phyloP scores from a whole-genome alignment of 2,329 filamentous ascomycete genomes.

The Westerdykella aurantiaca region DNA sequence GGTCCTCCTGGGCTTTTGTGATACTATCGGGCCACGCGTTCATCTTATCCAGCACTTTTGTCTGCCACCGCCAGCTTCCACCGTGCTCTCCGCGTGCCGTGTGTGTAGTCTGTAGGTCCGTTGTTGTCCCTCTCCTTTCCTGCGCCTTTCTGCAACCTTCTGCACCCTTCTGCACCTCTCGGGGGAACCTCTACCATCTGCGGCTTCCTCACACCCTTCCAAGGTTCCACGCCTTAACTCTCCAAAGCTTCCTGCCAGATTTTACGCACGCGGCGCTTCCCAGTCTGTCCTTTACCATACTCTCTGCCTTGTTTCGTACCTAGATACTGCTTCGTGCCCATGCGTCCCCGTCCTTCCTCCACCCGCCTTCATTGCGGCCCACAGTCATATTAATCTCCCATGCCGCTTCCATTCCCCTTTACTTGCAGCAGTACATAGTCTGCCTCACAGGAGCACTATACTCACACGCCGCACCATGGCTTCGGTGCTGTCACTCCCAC shows the following conservation, averaged over 20 bases:
- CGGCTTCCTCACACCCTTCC: slow-evolving; percentile 10
- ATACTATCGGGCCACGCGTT: background rate
- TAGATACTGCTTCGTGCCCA: slow-evolving; percentile 7
- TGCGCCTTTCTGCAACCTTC: slow-evolving; percentile 17
- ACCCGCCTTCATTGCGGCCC: slow-evolving; percentile 23
- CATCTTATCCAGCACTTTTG: background rate
- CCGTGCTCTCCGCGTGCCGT: too few species aligned
- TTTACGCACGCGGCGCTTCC: background rate
- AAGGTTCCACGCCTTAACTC: background rate
- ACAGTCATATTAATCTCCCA: slow-evolving; percentile 36
- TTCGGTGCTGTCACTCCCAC: slow-evolving; percentile 36
- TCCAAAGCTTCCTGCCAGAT: background rate
- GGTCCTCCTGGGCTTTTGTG: background rate
- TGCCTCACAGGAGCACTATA: slow-evolving; percentile 16
- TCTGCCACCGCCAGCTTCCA: too few species aligned
- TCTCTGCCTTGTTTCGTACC: slow-evolving; percentile 8
- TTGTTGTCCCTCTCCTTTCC: slow-evolving; percentile 4
- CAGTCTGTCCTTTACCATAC: slow-evolving; percentile 1
- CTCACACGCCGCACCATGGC: slow-evolving; percentile 27
- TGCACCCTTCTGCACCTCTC: background rate
- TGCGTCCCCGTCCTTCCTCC: slow-evolving; percentile 20
- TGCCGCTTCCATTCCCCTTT: slow-evolving; percentile 20
- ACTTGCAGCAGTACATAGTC: slow-evolving; percentile 6
- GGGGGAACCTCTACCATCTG: background rate
- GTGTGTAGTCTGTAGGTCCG: too few species aligned